phyloP scores from a whole-genome alignment of 2,329 filamentous ascomycete species.

The Hypomyces rosellus region DNA sequence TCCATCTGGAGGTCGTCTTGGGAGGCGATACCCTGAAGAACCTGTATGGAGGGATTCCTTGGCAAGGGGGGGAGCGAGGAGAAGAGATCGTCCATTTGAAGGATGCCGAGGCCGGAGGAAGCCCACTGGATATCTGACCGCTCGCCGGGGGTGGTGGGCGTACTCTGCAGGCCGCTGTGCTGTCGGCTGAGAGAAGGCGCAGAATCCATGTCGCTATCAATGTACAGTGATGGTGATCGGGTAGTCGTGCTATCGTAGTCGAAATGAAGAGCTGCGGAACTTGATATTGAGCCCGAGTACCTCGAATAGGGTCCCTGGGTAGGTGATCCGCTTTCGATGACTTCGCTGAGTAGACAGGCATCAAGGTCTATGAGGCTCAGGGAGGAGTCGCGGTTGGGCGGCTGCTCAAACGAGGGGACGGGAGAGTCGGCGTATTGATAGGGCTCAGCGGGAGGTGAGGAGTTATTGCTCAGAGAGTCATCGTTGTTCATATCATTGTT shows the following conservation, averaged over 20 bases:
- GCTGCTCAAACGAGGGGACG: neutral
- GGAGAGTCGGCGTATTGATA: constrained; percentile 1
- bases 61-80: constrained; percentile 7
- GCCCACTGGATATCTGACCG: constrained; percentile 8
- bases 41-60: constrained; percentile 2
- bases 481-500: constrained; percentile 3
- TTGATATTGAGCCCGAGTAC: constrained; percentile 12
- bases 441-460: neutral
- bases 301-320: constrained; percentile 23
- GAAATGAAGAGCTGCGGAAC: constrained; percentile 11
- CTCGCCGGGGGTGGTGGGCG: constrained; percentile 9
- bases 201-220: constrained; percentile 10
- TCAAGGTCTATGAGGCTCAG: constrained; percentile 12
- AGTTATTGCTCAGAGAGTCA: neutral
- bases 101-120: constrained; percentile 7
- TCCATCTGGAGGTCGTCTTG: constrained; percentile 10
- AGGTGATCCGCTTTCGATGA: constrained; percentile 31
- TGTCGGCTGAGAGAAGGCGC: constrained; percentile 8
- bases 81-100: constrained; percentile 4
- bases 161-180: constrained; percentile 6
- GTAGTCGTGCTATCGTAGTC: constrained; percentile 11
- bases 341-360: constrained; percentile 1
- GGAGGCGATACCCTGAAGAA: constrained; percentile 7
- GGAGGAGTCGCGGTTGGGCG: constrained; percentile 29
- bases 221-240: constrained; percentile 8